phyloP scores from a whole-genome alignment of 305 asterid genomes.

The Solanum chacoense region DNA sequence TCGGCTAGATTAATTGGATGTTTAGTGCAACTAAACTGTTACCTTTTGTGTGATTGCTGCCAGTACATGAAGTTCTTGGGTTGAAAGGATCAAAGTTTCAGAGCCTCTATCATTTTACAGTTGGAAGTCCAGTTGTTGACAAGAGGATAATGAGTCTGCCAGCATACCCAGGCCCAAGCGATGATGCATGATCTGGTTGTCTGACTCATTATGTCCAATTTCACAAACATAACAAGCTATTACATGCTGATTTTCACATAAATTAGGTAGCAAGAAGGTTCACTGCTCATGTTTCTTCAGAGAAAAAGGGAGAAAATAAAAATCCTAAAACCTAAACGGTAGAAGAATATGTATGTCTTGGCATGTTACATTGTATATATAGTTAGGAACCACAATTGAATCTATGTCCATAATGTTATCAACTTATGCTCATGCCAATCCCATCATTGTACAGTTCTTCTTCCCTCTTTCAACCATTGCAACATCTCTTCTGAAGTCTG shows the following conservation, averaged over 20 bases:
- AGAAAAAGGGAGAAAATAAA: not conserved
- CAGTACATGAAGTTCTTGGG: slow-evolving; percentile 93
- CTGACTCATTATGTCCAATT: not conserved
- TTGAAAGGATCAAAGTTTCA: slow-evolving; percentile 53
- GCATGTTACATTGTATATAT: not conserved
- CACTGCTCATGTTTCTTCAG: not conserved
- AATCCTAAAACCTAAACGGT: not conserved
- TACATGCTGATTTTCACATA: not conserved
- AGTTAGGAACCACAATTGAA: not conserved
- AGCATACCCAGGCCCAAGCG: slow-evolving; percentile 77
- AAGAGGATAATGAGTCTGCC: slow-evolving; percentile 81
- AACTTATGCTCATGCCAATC: not conserved
- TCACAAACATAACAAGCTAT: too few species aligned
- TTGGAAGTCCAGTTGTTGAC: slow-evolving; percentile 79
- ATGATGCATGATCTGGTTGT: slow-evolving; percentile 27
- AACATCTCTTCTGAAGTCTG: not conserved
- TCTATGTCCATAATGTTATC: not conserved
- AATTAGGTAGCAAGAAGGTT: not conserved
- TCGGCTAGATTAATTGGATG: not conserved
- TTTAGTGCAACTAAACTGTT: not conserved
- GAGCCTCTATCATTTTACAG: slow-evolving; percentile 84
- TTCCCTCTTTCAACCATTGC: not conserved
- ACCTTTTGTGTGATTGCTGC: not conserved
- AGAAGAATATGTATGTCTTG: not conserved
- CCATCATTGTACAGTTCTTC: not conserved